A percentile compares a stretch with the other conserved stretches of the same genome.
These are phyloP conservation scores for Fragaria nilgerrensis DNA, from an alignment of 306 rosid genomes.

Conservation along the genomic window DNA sequence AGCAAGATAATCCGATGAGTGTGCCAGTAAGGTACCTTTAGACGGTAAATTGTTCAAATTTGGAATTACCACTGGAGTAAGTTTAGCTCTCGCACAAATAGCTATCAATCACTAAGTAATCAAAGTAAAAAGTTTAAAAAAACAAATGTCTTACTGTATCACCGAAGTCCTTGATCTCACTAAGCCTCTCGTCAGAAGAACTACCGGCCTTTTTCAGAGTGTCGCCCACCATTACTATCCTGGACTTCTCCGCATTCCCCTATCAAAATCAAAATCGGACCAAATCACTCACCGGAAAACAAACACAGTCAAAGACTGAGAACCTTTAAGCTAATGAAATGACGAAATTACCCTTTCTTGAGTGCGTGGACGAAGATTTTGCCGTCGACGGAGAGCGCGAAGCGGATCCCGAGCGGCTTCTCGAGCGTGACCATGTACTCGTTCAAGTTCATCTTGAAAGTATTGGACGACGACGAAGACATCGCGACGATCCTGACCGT, in stretches of 20 bases:
- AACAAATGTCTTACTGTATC: slow-evolving; percentile 52
- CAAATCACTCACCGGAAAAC: not conserved
- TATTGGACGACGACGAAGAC: slow-evolving; percentile 26
- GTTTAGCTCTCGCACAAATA: too few relatives aligned
- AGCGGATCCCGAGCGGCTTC: slow-evolving; percentile 83
- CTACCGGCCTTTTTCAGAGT: slow-evolving; percentile 79
- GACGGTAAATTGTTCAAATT: not conserved
- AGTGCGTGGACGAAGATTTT: slow-evolving; percentile 78
- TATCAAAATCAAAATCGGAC: slow-evolving; percentile 11
- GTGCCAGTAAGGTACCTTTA: too few relatives aligned
- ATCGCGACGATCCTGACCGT: slow-evolving; percentile 43
- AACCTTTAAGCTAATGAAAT: not conserved
- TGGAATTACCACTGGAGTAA: too few relatives aligned
- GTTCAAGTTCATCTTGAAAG: slow-evolving; percentile 72
- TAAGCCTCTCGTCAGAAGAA: slow-evolving; percentile 52
- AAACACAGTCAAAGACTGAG: too few relatives aligned
- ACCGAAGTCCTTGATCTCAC: slow-evolving; percentile 55
- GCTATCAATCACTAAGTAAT: not conserved
- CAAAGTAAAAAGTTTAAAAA: not conserved
- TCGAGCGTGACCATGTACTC: slow-evolving; percentile 89
- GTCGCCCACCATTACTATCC: slow-evolving; percentile 94
- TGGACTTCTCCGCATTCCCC: slow-evolving; percentile 92
- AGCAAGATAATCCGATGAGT: too few relatives aligned
- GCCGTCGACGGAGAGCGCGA: slow-evolving; percentile 78
- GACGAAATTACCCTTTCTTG: slow-evolving; percentile 59